phyloP scores from a whole-genome alignment of 345 rosid species.

The Sisymbrium irio region DNA sequence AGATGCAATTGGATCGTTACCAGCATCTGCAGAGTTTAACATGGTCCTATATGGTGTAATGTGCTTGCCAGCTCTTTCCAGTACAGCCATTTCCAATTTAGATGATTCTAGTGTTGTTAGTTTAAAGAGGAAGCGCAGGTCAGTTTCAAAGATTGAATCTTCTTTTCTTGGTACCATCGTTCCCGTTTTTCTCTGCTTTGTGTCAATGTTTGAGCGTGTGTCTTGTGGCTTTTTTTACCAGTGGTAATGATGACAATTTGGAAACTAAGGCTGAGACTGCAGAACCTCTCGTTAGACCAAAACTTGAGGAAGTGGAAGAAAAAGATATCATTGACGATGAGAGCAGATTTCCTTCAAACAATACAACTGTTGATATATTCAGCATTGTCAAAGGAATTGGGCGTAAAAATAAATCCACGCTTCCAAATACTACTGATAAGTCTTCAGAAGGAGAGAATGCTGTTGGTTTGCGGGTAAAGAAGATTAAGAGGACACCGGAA shows the following conservation, averaged over 20 bases:
- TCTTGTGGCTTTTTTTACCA: conserved; percentile 18
- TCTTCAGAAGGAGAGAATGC: conserved; percentile 53
- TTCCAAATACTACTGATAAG: conserved; percentile 37
- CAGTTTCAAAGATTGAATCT: conserved; percentile 22
- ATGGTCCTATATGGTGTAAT: conserved; percentile 7
- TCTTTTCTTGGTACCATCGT: conserved; percentile 8
- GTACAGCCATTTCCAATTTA: conserved; percentile 27
- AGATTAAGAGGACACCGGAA: conserved; percentile 66
- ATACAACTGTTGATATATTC: conserved; percentile 58
- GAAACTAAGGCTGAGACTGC: conserved; percentile 39
- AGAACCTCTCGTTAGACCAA: conserved; percentile 41
- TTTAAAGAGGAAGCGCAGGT: conserved; percentile 74
- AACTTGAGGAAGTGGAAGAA: conserved; percentile 45
- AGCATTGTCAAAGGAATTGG: conserved; percentile 61
- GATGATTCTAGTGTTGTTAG: conserved; percentile 45
- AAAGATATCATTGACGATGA: conserved; percentile 34
- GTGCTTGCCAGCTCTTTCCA: conserved; percentile 25
- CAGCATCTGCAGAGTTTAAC: conserved; percentile 6
- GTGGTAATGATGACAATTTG: conserved; percentile 39
- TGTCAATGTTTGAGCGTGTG: conserved; percentile 10
- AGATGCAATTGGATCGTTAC: conserved; percentile 3
- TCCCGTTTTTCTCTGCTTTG: conserved; percentile 8
- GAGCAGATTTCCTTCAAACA: conserved; percentile 36
- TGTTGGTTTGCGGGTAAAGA: conserved; percentile 84
- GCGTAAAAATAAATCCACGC: conserved; percentile 33